Conservation (phyloP, 805 yeast genomes). For the Cyberlindnera samutprakarnensis region DNA sequence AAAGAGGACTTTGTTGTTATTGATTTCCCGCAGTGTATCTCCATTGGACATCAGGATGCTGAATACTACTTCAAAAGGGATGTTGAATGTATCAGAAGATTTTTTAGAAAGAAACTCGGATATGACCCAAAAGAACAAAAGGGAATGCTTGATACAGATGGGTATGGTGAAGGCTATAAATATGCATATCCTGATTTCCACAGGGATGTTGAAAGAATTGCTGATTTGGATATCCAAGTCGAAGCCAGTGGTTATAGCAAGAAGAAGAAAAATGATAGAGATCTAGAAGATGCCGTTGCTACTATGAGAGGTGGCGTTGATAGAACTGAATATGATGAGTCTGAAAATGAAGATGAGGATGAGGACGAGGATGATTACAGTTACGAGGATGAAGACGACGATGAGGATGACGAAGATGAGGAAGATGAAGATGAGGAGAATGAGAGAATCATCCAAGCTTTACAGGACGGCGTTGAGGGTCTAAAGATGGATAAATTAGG, state of each 20-base stretch:
- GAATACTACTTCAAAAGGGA: slow-evolving; percentile 85
- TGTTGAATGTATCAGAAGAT: slow-evolving; percentile 80
- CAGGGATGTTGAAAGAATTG: slow-evolving; percentile 65
- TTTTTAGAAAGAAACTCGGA: slow-evolving; percentile 71
- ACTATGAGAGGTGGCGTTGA: slow-evolving; percentile 46
- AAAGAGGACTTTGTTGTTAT: slow-evolving; percentile 80
- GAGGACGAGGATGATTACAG: slow-evolving; percentile 30
- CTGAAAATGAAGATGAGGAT: slow-evolving; percentile 22
- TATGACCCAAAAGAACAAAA: slow-evolving; percentile 64
- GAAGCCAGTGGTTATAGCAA: slow-evolving; percentile 82
- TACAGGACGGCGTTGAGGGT: slow-evolving; percentile 54
- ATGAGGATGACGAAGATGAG: slow-evolving; percentile 43
- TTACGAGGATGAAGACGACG: slow-evolving; percentile 24
- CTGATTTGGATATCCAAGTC: slow-evolving; percentile 73
- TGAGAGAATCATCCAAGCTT: slow-evolving; percentile 62
- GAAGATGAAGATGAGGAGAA: slow-evolving; percentile 37
- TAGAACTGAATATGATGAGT: slow-evolving; percentile 23
- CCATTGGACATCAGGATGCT: slow-evolving; percentile 87
- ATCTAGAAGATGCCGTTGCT: slow-evolving; percentile 70
- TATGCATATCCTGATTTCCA: slow-evolving; percentile 72
- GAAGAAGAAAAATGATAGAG: slow-evolving; percentile 48
- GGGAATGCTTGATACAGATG: slow-evolving; percentile 69
- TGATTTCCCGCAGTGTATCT: slow-evolving; percentile 97
- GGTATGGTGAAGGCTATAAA: slow-evolving; percentile 73
- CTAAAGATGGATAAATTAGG: slow-evolving; percentile 79